A percentile compares a stretch with the other conserved stretches of the same genome.
phyloP scores from a whole-genome alignment of 2,329 filamentous ascomycete genomes.

The Trichoderma guizhouense region DNA sequence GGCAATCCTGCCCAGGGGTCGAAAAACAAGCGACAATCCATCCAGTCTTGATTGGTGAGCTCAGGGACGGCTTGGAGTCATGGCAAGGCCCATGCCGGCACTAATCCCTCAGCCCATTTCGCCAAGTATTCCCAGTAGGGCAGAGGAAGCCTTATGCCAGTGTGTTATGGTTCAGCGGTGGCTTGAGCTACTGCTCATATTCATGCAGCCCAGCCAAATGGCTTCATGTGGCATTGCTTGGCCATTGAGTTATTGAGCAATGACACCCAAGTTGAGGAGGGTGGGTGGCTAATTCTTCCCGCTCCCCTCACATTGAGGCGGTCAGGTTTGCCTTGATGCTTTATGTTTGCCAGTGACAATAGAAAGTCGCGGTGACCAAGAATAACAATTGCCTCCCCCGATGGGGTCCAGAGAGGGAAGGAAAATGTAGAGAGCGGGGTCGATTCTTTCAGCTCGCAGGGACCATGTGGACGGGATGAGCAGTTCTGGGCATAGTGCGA shows the following conservation, averaged over 20 bases:
- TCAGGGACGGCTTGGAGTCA: background rate
- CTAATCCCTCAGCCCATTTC: conserved; percentile 15
- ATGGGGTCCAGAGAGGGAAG: background rate
- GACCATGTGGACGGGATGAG: conserved; percentile 1
- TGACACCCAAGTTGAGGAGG: background rate
- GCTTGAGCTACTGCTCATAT: background rate
- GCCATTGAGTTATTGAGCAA: background rate
- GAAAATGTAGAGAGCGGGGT: background rate
- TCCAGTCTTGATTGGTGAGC: background rate
- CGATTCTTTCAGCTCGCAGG: conserved; percentile 4
- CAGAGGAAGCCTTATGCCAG: background rate
- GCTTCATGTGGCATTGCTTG: background rate
- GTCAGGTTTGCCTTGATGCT: background rate
- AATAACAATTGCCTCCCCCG: background rate
- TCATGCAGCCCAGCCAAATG: background rate
- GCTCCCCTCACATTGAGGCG: background rate
- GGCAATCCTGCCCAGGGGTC: background rate
- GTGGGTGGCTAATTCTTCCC: background rate
- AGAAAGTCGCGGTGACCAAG: background rate
- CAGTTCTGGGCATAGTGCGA: conserved; percentile 2
- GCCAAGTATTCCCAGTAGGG: background rate
- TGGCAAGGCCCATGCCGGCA: conserved; percentile 1
- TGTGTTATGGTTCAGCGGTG: background rate
- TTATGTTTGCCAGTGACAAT: background rate
- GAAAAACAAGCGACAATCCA: background rate